Evolutionary conservation across 2,329 filamentous ascomycete genomes (phyloP).

Genomic region (Emergomyces africanus): DNA sequence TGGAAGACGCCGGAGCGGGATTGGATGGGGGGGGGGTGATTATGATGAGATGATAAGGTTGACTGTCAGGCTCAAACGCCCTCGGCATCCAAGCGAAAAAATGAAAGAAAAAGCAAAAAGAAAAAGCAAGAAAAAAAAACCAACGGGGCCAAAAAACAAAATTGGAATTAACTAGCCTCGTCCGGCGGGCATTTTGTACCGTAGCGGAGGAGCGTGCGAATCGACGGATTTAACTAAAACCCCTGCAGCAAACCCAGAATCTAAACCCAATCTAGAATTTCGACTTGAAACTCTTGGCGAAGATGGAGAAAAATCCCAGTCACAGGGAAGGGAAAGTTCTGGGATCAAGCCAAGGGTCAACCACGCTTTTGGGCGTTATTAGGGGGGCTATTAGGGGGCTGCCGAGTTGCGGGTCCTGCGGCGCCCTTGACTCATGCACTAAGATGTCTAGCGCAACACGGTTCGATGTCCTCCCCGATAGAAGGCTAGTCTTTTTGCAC

Average conservation of each 20-base stretch:
- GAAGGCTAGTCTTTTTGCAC: background rate
- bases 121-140: background rate
- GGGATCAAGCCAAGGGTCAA: background rate
- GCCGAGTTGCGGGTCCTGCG: background rate
- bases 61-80: slow-evolving; percentile 2
- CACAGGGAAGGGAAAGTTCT: background rate
- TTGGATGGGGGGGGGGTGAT: background rate
- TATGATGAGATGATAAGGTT: slow-evolving; percentile 1
- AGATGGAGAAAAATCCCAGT: background rate
- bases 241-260: background rate
- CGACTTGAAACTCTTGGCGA: background rate
- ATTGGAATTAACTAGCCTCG: background rate
- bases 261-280: background rate
- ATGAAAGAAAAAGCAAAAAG: background rate
- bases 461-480: background rate
- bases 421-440: background rate
- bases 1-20: background rate
- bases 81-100: background rate
- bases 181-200: background rate
- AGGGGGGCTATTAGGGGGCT: background rate
- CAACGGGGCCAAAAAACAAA: background rate
- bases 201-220: too few relatives aligned
- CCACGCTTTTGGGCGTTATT: background rate
- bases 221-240: background rate
- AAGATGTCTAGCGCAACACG: background rate